These are phyloP conservation scores for Lichtheimia ramosa DNA, from an alignment of 371 early-diverging fungal genomes.

Conservation along the genomic window DNA sequence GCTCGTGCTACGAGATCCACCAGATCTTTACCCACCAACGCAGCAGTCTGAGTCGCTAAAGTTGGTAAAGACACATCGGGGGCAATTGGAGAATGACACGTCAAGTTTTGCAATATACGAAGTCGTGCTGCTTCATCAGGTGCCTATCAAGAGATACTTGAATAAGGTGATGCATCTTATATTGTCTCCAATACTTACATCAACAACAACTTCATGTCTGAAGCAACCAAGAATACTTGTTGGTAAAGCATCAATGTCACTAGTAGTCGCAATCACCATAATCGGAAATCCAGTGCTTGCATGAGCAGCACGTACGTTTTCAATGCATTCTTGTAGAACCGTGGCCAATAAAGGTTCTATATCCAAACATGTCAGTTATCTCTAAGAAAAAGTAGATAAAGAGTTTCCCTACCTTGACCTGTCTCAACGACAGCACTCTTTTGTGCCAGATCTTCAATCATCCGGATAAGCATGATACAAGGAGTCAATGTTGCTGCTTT, in stretches of 20 bases:
- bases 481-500: constrained; percentile 80
- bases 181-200: constrained; percentile 25
- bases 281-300: constrained; percentile 67
- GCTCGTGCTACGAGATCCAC: constrained; percentile 75
- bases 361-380: background rate
- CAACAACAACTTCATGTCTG: constrained; percentile 71
- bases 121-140: constrained; percentile 73
- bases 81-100: constrained; percentile 57
- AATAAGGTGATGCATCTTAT: background rate
- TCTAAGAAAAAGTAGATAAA: background rate
- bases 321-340: constrained; percentile 67
- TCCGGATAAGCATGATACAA: constrained; percentile 74
- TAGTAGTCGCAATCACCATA: constrained; percentile 77
- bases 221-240: constrained; percentile 72
- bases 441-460: constrained; percentile 79
- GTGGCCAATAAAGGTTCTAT: constrained; percentile 69
- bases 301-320: constrained; percentile 54
- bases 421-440: constrained; percentile 67
- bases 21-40: constrained; percentile 85
- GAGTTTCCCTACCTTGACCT: constrained; percentile 54
- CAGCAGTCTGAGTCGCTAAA: constrained; percentile 91
- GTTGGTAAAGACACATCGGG: constrained; percentile 72
- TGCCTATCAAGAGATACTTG: constrained; percentile 26
- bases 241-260: constrained; percentile 75
- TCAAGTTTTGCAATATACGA: constrained; percentile 59